Conservation (phyloP, 306 rosid species). For the Gynostemma pentaphyllum region DNA sequence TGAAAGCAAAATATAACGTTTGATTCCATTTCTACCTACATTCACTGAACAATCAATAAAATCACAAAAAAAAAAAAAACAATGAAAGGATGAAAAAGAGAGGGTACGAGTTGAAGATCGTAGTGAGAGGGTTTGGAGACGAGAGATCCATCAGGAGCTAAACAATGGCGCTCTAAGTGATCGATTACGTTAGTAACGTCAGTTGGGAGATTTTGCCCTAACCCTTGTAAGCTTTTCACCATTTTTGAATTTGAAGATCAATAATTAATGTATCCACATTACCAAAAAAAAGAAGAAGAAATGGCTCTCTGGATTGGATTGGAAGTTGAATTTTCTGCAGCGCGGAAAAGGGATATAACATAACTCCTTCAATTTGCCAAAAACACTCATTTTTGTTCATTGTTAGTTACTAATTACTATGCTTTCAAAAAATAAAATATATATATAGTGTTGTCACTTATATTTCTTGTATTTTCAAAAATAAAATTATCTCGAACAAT, state of each 20-base stretch:
- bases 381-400: background rate
- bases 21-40: slow-evolving; percentile 1
- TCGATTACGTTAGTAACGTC: slow-evolving; percentile 69
- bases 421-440: too few relatives aligned
- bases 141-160: slow-evolving; percentile 86
- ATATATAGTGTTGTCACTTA: too few relatives aligned
- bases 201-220: slow-evolving; percentile 50
- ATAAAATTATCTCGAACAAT: too few relatives aligned
- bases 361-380: background rate
- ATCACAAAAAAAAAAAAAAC: background rate
- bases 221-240: slow-evolving; percentile 56
- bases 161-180: slow-evolving; percentile 87
- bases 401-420: too few relatives aligned
- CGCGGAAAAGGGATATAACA: background rate
- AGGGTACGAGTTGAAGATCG: slow-evolving; percentile 65
- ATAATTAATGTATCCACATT: too few relatives aligned
- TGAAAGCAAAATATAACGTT: background rate
- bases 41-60: slow-evolving; percentile 11
- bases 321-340: slow-evolving; percentile 2
- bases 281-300: background rate
- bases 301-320: background rate
- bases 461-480: too few relatives aligned
- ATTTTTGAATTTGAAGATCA: slow-evolving; percentile 21
- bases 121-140: slow-evolving; percentile 63
- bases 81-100: slow-evolving; percentile 14